These are phyloP conservation scores for Saksenaea oblongispora DNA, from an alignment of 371 early-diverging fungal species.

Conservation along the genomic window DNA sequence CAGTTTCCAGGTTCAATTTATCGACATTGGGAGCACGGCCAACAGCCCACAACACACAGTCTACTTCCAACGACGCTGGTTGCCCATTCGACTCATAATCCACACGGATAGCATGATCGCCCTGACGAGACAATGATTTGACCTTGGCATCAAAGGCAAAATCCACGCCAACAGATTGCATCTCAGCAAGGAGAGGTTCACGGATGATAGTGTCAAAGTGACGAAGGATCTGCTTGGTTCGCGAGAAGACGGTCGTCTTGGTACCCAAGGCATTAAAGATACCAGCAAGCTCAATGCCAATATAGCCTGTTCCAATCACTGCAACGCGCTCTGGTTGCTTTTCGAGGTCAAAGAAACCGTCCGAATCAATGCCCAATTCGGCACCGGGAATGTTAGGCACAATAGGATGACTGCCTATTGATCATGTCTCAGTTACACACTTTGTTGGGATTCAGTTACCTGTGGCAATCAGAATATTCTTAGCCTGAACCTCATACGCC, in stretches of 20 bases:
- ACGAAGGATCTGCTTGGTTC: slow-evolving; percentile 85
- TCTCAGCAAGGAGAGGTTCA: slow-evolving; percentile 78
- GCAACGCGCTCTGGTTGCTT: slow-evolving; percentile 90
- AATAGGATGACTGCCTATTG: slow-evolving; percentile 68
- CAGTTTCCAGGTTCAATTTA: slow-evolving; percentile 67
- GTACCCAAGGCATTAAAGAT: slow-evolving; percentile 90
- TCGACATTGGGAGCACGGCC: slow-evolving; percentile 82
- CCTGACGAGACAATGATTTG: slow-evolving; percentile 43
- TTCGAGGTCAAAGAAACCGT: slow-evolving; percentile 96
- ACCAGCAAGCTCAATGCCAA: slow-evolving; percentile 96
- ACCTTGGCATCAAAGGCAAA: slow-evolving; percentile 73
- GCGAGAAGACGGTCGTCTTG: slow-evolving; percentile 86
- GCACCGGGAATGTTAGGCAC: slow-evolving; percentile 83
- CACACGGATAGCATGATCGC: slow-evolving; percentile 37
- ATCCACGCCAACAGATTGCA: slow-evolving; percentile 71
- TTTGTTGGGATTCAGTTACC: slow-evolving; percentile 37
- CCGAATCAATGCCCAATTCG: slow-evolving; percentile 87
- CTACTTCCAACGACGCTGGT: slow-evolving; percentile 52
- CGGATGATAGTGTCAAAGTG: slow-evolving; percentile 90
- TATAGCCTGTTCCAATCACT: slow-evolving; percentile 88
- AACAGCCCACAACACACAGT: slow-evolving; percentile 83
- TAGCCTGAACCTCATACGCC: slow-evolving; percentile 62
- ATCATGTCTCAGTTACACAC: not conserved
- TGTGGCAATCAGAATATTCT: slow-evolving; percentile 89
- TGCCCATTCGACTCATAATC: slow-evolving; percentile 47